Evolutionary conservation across 495 filamentous ascomycete genomes (phyloP), one percentile per base, ranked within the genome.

Genomic region (Daldinia decipiens): DNA sequence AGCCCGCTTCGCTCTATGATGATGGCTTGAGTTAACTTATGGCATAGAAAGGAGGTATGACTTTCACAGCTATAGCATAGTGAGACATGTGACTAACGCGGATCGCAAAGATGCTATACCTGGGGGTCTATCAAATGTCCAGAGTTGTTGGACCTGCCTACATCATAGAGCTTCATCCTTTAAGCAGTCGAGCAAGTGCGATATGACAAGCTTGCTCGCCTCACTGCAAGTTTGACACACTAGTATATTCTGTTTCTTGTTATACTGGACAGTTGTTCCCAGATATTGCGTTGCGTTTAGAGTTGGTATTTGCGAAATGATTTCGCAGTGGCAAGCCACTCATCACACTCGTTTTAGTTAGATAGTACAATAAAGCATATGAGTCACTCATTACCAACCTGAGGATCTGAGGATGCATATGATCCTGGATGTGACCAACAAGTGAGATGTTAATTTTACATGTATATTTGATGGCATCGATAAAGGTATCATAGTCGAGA

Each of bases 1-100:
- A 87, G 84, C 77, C 86, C 86, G 80, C 85, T 88, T 79, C 84
- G 85, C 79, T 83, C 83, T 80, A 80, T 85, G 78, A 86, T 83
- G 84, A 85, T 79, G 82, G 80, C 82, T 87, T 87, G 82, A 86
- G 81, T 84, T 80, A 59, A 71, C 51, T 54, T 54, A 67, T 63
- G 62, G 70, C 61, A 71, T 63, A 55, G 54, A 72, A 75, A 65
- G 65, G 68, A 76, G 70, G 72, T 72, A 58, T 45, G 71, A 72
- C 34, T 12, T 38, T 26, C 39, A 40, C 53, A 5, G 7, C 9
- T 45, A 17, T 39, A 31, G 21, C 21, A 29, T 53, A 19, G 7
- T n/a, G 15, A n/a, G 53, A 58, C 38, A n/a, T 24, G 55, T 29
- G n/a, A 55, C 70, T 77, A 75, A 77, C 68, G 4, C 34, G 15